Percentiles rank a stretch among this genome's conserved stretches.
phyloP scores from a whole-genome alignment of 495 filamentous ascomycete species.

The Glonium stellatum region DNA sequence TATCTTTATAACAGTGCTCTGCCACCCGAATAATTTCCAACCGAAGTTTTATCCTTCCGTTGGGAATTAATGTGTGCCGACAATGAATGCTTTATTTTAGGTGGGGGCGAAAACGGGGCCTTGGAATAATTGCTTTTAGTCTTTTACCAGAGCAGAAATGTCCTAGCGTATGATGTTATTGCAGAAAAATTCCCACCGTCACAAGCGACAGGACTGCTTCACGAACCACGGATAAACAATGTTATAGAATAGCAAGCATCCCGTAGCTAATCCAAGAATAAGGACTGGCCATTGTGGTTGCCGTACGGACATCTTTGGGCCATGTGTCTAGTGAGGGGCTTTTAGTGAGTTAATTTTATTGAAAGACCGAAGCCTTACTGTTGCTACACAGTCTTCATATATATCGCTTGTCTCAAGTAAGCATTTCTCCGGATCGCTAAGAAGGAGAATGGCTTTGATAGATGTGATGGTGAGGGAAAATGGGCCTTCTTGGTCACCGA shows the following conservation, averaged over 20 bases:
- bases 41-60: too few species aligned
- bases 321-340: too few species aligned
- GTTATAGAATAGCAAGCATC: neutral
- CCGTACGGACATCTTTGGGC: neutral
- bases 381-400: neutral
- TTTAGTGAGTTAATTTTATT: neutral
- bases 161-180: too few species aligned
- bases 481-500: conserved; percentile 63
- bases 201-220: neutral
- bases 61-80: too few species aligned
- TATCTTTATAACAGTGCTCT: too few species aligned
- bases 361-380: neutral
- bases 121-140: too few species aligned
- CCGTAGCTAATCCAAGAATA: neutral
- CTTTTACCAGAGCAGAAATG: too few species aligned
- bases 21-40: too few species aligned
- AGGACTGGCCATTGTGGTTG: neutral
- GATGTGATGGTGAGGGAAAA: conserved; percentile 54
- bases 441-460: conserved; percentile 39
- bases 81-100: too few species aligned
- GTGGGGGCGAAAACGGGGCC: too few species aligned
- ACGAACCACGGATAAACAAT: neutral
- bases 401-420: neutral
- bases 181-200: too few species aligned
- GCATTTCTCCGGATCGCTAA: neutral